Base-by-base conservation (phyloP, 148 eudicot species). In the Vaccinium darrowii region DNA sequence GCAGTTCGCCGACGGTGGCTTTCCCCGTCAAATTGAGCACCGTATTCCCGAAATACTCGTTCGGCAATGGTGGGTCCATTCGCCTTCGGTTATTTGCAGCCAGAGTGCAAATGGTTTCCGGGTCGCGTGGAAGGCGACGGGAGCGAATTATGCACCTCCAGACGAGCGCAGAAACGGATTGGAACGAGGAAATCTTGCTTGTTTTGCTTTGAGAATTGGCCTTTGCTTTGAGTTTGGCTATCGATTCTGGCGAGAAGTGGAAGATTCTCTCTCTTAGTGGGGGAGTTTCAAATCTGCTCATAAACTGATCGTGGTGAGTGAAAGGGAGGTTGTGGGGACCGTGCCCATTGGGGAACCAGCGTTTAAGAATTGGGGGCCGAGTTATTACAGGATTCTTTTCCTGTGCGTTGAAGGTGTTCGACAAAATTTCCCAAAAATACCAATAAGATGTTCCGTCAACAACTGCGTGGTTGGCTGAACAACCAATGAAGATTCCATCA, bases 401-500 rank as follows among this genome's bases (percentile, higher is more conserved):
- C 76, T 21, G 3, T 9, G 36, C 33, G 57, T 23, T 73, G 62
- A 82, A 85, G n/a, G 76, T 56, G 30, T 88, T 62, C 0, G 86
- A 85, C 72, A 79, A 88, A 1, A 71, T 5, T 14, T 83, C 62
- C 27, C 83, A 82, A 73, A 88, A 85, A 53, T 83, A 82, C 88
- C 90, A 88, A n/a, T 43, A 88, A 25, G 90, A 88, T 9, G 86
- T 83, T 36, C 77, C 77, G 1, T 73, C 77, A 16, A 33, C 1
- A 15, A 36, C 77, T 4, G 11, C 39, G 12, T 73, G 87, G 58
- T 85, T 88, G 2, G 83, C 33, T 0, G 90, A 88, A 1, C 84
- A 83, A 8, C 90, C 90, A 12, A 88, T 83, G 84, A 88, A 88
- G 6, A 88, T 81, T 3, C 88, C 90, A 79, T 88, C 90, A 13